phyloP scores from a whole-genome alignment of 169 alveolate genomes.

The Ichthyophthirius multifiliis region DNA sequence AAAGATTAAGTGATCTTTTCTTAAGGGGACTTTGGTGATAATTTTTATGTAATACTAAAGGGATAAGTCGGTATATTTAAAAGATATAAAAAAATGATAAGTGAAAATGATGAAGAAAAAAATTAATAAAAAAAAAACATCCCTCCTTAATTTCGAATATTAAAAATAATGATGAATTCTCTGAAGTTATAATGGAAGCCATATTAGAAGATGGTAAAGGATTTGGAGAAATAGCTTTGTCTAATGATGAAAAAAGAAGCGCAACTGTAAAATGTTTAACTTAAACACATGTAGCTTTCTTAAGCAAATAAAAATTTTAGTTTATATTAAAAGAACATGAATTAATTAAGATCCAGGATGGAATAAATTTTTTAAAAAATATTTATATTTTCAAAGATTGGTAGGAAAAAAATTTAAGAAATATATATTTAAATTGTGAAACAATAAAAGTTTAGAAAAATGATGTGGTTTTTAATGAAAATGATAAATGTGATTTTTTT shows the following conservation, averaged over 20 bases:
- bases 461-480: slow-evolving; percentile 1
- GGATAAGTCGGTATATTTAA: too few species aligned
- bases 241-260: slow-evolving; percentile 63
- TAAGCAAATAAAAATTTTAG: slow-evolving; percentile 24
- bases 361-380: neutral
- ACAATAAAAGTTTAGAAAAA: neutral
- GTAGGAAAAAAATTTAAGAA: neutral
- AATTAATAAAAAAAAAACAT: neutral
- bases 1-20: too few species aligned
- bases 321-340: neutral
- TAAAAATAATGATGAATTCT: neutral
- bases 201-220: slow-evolving; percentile 41
- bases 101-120: neutral
- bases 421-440: neutral
- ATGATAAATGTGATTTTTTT: neutral
- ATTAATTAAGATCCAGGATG: neutral
- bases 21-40: too few species aligned
- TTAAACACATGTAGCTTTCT: slow-evolving; percentile 57
- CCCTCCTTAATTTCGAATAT: neutral
- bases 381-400: neutral
- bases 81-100: neutral
- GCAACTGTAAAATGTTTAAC: slow-evolving; percentile 68
- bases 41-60: too few species aligned
- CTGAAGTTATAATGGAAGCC: neutral
- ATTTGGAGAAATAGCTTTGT: slow-evolving; percentile 79